A percentile compares a stretch with the other conserved stretches of the same genome.
Conservation (phyloP, 106 monocot genomes). For the Narthecium ossifragum region DNA sequence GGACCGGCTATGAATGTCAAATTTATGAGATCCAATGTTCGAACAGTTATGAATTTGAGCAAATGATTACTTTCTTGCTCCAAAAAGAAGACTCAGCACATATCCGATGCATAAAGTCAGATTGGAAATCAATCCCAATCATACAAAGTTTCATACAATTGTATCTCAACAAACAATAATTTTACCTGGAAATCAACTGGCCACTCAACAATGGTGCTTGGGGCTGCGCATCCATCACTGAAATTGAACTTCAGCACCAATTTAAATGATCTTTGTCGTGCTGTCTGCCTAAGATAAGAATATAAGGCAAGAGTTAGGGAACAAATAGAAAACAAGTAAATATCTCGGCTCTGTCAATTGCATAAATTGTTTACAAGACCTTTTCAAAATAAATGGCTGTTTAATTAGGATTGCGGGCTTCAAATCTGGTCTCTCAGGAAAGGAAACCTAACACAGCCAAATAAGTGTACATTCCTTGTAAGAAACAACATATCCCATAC, state of each 20-base stretch:
- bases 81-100: too few species aligned
- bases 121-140: too few species aligned
- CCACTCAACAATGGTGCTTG: constrained; percentile 39
- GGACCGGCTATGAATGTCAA: too few species aligned
- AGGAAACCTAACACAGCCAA: constrained; percentile 48
- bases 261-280: constrained; percentile 44
- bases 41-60: too few species aligned
- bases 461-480: neutral
- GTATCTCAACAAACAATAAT: neutral
- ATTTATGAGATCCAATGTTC: too few species aligned
- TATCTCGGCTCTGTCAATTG: neutral
- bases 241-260: constrained; percentile 77
- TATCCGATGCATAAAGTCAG: too few species aligned
- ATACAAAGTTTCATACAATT: too few species aligned
- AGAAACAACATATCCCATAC: too few species aligned
- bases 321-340: neutral
- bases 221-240: constrained; percentile 72
- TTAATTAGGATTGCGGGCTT: constrained; percentile 54
- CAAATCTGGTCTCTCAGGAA: constrained; percentile 71
- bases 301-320: neutral
- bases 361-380: constrained; percentile 26
- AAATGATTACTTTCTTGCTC: too few species aligned
- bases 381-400: constrained; percentile 82
- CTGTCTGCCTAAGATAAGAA: constrained; percentile 45
- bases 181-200: constrained; percentile 68